These are phyloP conservation scores for Saraca asoca DNA, from an alignment of 331 rosid genomes.

Conservation along the genomic window DNA sequence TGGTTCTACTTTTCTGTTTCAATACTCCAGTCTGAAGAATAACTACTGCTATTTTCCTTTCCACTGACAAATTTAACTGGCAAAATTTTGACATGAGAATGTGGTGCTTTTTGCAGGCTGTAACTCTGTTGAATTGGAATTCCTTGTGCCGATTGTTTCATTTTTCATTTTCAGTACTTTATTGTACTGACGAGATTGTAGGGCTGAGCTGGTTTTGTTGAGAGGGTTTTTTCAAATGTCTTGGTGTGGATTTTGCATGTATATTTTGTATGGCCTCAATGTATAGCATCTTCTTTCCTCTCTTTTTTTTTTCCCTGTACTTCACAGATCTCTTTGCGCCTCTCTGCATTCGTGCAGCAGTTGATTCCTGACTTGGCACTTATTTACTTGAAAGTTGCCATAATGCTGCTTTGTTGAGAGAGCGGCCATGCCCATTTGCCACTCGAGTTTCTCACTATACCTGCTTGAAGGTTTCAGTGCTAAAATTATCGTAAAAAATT, in stretches of 20 bases:
- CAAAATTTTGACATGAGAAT: constrained; percentile 32
- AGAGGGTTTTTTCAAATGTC: constrained; percentile 46
- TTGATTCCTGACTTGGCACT: constrained; percentile 32
- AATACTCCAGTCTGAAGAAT: neutral
- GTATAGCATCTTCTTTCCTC: constrained; percentile 48
- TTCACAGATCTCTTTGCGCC: neutral
- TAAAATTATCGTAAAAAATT: too few relatives aligned
- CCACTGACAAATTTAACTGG: neutral
- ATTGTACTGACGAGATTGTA: constrained; percentile 55
- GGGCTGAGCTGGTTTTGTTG: constrained; percentile 48
- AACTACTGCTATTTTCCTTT: neutral
- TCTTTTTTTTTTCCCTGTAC: neutral
- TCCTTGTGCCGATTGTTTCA: constrained; percentile 65
- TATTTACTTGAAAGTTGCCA: constrained; percentile 32
- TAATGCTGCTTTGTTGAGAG: constrained; percentile 30
- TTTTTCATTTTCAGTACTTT: constrained; percentile 61
- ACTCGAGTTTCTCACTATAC: too few relatives aligned
- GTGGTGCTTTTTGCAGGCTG: constrained; percentile 66
- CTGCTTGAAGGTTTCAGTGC: too few relatives aligned
- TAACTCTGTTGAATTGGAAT: constrained; percentile 52
- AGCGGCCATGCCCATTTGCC: neutral
- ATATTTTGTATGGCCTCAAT: constrained; percentile 62
- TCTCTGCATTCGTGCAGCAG: constrained; percentile 35
- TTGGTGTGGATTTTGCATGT: constrained; percentile 64
- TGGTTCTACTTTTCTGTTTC: neutral